phyloP scores from a whole-genome alignment of 2,329 filamentous ascomycete genomes.

The Diaporthe citri region DNA sequence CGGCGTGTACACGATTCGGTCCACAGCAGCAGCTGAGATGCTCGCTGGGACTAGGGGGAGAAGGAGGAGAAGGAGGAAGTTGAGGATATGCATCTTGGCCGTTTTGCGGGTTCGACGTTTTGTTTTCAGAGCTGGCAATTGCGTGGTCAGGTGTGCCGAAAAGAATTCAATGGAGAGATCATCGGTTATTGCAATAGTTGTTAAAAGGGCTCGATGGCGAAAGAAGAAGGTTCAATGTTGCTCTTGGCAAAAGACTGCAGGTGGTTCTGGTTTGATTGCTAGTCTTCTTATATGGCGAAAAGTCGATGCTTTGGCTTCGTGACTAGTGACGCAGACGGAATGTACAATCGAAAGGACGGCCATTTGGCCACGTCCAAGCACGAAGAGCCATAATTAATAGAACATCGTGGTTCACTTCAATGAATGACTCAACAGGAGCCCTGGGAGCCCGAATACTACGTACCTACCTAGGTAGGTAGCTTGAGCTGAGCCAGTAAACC shows the following conservation, averaged over 20 bases:
- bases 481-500: background rate
- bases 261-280: background rate
- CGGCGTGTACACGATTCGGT: background rate
- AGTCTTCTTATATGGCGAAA: background rate
- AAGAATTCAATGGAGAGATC: fast-evolving
- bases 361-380: background rate
- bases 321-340: background rate
- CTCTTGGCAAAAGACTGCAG: background rate
- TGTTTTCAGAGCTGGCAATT: background rate
- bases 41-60: background rate
- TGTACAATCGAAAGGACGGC: background rate
- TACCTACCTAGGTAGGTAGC: background rate
- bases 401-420: background rate
- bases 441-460: background rate
- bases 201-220: background rate
- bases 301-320: no score
- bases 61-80: background rate
- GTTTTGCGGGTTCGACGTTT: no score
- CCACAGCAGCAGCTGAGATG: background rate
- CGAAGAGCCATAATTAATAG: background rate
- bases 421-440: background rate
- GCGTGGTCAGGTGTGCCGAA: background rate
- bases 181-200: background rate
- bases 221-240: background rate
- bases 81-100: background rate